Conservation (phyloP, 2,329 filamentous ascomycete genomes). For the Cordyceps cateniannulata region DNA sequence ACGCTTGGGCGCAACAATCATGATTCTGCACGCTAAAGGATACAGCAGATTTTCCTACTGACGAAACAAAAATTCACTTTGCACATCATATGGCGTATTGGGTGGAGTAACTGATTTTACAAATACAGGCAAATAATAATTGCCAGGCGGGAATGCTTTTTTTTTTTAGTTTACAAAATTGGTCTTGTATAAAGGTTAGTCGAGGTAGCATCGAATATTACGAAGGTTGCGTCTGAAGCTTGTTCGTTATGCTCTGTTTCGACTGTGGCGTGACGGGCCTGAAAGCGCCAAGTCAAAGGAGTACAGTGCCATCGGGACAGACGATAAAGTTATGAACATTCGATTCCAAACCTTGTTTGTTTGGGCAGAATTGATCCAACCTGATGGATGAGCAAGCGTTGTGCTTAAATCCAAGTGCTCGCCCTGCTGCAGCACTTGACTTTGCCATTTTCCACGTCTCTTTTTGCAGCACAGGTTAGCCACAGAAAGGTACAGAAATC, state of each 20-base stretch:
- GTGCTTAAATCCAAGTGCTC: too few species aligned
- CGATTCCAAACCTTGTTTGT: too few species aligned
- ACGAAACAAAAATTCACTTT: background rate
- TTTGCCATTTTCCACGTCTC: too few species aligned
- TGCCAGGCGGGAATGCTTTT: background rate
- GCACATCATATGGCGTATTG: constrained; percentile 8
- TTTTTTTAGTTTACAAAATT: background rate
- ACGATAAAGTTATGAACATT: too few species aligned
- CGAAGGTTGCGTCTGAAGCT: background rate
- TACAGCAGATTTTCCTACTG: background rate
- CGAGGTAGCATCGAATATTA: background rate
- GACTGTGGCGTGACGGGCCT: background rate
- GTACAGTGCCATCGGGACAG: too few species aligned
- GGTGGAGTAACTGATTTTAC: background rate
- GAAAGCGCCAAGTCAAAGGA: too few species aligned
- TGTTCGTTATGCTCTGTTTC: background rate
- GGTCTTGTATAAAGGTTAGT: background rate
- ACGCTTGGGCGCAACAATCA: constrained; percentile 29
- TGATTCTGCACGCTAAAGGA: constrained; percentile 20
- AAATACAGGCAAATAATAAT: background rate
- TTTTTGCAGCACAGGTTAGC: too few species aligned
- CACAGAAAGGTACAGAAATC: too few species aligned
- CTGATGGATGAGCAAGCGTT: too few species aligned
- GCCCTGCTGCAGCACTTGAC: too few species aligned
- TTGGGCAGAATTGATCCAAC: too few species aligned